Percentiles rank a stretch among this genome's conserved stretches.
Conservation (phyloP, 2,329 filamentous ascomycete genomes). For the Orbilia quercus region DNA sequence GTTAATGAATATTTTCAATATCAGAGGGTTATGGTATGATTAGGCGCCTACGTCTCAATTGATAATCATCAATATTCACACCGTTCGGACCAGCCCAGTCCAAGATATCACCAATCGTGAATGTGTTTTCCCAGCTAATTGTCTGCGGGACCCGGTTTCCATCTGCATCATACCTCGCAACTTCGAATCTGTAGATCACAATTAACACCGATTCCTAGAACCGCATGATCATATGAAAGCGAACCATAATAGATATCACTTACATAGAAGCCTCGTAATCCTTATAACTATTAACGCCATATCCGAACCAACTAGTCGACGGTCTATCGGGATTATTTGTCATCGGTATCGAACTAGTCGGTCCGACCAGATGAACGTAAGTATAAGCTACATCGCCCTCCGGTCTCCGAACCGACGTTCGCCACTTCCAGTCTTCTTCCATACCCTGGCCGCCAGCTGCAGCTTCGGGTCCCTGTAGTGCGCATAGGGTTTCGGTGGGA, state of each 20-base stretch:
- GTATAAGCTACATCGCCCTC: slow-evolving; percentile 11
- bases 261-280: slow-evolving; percentile 43
- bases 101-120: slow-evolving; percentile 33
- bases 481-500: slow-evolving; percentile 21
- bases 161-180: slow-evolving; percentile 15
- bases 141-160: slow-evolving; percentile 12
- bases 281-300: slow-evolving; percentile 17
- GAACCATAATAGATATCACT: neutral
- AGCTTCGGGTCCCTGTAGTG: slow-evolving; percentile 3
- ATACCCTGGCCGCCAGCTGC: slow-evolving; percentile 19
- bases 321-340: slow-evolving; percentile 34
- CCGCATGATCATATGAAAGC: neutral
- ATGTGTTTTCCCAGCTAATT: slow-evolving; percentile 19
- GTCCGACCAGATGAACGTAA: slow-evolving; percentile 34
- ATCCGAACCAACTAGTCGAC: slow-evolving; percentile 35
- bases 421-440: slow-evolving; percentile 28
- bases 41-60: slow-evolving; percentile 29
- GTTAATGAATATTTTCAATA: neutral
- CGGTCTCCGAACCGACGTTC: slow-evolving; percentile 6
- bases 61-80: slow-evolving; percentile 24
- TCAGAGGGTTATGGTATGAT: neutral
- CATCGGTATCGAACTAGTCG: slow-evolving; percentile 20
- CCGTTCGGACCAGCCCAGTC: slow-evolving; percentile 43
- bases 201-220: too few relatives aligned
- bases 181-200: slow-evolving; percentile 25